phyloP scores from a whole-genome alignment of 257 asterid species.

The Gentiana straminea region DNA sequence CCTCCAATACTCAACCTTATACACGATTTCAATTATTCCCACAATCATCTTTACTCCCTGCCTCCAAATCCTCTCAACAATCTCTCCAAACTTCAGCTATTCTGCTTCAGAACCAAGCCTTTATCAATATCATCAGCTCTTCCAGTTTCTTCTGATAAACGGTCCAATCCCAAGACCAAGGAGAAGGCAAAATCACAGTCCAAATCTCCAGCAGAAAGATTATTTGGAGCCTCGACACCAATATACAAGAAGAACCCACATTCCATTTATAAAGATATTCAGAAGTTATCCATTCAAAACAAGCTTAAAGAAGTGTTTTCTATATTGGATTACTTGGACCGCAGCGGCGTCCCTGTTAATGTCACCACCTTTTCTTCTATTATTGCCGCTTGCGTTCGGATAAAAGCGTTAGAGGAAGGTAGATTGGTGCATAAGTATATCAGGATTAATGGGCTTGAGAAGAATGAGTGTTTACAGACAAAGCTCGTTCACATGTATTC shows the following conservation, averaged over 20 bases:
- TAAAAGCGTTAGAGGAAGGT: constrained; percentile 45
- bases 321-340: constrained; percentile 65
- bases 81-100: constrained; percentile 4
- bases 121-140: constrained; percentile 18
- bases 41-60: constrained; percentile 14
- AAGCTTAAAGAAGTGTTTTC: constrained; percentile 75
- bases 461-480: constrained; percentile 64
- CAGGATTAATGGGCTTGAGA: constrained; percentile 53
- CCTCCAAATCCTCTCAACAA: constrained; percentile 11
- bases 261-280: constrained; percentile 62
- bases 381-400: constrained; percentile 44
- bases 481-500: constrained; percentile 65
- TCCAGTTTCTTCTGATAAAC: not conserved
- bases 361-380: constrained; percentile 66
- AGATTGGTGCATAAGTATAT: constrained; percentile 53
- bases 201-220: constrained; percentile 27
- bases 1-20: constrained; percentile 17
- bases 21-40: not conserved
- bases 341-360: constrained; percentile 71
- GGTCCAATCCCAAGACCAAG: constrained; percentile 7
- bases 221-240: constrained; percentile 42
- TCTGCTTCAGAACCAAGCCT: constrained; percentile 17
- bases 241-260: constrained; percentile 64
- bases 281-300: constrained; percentile 43
- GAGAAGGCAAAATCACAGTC: constrained; percentile 4